Evolutionary conservation across 345 rosid species (phyloP).

Genomic region (Corchorus capsularis): DNA sequence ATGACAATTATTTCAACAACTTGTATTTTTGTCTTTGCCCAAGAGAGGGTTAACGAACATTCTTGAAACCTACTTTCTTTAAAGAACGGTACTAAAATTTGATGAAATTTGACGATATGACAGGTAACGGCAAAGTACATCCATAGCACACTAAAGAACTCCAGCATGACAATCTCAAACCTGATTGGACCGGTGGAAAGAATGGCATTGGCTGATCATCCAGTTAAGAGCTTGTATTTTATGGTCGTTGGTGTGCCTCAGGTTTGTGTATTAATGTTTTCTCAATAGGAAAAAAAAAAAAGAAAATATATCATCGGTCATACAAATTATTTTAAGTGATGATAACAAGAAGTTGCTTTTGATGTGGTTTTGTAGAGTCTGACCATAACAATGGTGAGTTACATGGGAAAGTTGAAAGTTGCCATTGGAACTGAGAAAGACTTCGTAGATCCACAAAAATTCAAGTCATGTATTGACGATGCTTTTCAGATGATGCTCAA

Average conservation of each 20-base stretch:
- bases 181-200: slow-evolving; percentile 46
- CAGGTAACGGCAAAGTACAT: slow-evolving; percentile 41
- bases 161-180: slow-evolving; percentile 56
- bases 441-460: slow-evolving; percentile 35
- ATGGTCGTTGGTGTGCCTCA: slow-evolving; percentile 46
- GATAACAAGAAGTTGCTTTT: not conserved
- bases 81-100: not conserved
- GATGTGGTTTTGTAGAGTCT: slow-evolving; percentile 32
- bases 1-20: no score
- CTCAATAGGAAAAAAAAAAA: no score
- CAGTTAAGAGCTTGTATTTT: slow-evolving; percentile 48
- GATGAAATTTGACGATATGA: not conserved
- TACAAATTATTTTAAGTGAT: no score
- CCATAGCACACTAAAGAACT: slow-evolving; percentile 39
- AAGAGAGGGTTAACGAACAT: no score
- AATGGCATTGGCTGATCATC: slow-evolving; percentile 52
- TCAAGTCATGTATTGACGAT: slow-evolving; percentile 23
- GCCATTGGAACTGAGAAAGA: slow-evolving; percentile 35
- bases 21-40: no score
- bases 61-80: no score
- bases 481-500: slow-evolving; percentile 37
- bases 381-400: slow-evolving; percentile 33
- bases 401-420: slow-evolving; percentile 34
- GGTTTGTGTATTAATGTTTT: slow-evolving; percentile 26
- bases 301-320: no score